Evolutionary conservation across 148 eudicot species (phyloP).

Genomic region (Polygonum aviculare): DNA sequence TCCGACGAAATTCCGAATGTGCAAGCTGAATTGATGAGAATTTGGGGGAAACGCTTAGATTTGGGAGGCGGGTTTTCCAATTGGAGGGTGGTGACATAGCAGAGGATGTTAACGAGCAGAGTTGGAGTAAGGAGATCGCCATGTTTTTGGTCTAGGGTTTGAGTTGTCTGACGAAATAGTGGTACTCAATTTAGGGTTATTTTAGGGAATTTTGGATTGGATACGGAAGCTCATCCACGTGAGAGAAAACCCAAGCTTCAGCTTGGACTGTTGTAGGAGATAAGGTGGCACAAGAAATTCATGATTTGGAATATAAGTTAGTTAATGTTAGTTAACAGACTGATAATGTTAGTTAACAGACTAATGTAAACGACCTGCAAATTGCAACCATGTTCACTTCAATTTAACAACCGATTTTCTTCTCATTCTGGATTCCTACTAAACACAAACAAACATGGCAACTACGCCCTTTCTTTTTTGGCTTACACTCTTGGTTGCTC

Average conservation of each 20-base stretch:
- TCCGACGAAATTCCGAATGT: conserved; percentile 5
- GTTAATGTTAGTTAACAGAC: no score
- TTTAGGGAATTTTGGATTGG: not conserved
- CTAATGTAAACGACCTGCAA: no score
- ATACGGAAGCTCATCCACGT: not conserved
- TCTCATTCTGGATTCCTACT: no score
- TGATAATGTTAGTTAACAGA: no score
- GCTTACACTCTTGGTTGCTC: no score
- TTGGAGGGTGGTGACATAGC: not conserved
- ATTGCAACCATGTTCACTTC: no score
- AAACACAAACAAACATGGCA: no score
- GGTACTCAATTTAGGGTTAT: not conserved
- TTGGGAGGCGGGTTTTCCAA: conserved; percentile 23
- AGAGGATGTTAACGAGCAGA: not conserved
- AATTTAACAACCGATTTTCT: no score
- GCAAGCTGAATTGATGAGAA: not conserved
- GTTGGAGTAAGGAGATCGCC: conserved; percentile 6
- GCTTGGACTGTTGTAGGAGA: not conserved
- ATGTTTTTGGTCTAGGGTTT: not conserved
- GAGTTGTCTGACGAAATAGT: not conserved
- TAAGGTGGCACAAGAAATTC: no score
- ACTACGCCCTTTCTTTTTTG: no score
- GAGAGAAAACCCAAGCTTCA: not conserved
- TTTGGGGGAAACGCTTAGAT: conserved; percentile 17
- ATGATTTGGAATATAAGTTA: no score